Percentiles rank a stretch among this genome's conserved stretches.
phyloP scores from a whole-genome alignment of 768 basidiomycete species.

The Suillus clintonianus region DNA sequence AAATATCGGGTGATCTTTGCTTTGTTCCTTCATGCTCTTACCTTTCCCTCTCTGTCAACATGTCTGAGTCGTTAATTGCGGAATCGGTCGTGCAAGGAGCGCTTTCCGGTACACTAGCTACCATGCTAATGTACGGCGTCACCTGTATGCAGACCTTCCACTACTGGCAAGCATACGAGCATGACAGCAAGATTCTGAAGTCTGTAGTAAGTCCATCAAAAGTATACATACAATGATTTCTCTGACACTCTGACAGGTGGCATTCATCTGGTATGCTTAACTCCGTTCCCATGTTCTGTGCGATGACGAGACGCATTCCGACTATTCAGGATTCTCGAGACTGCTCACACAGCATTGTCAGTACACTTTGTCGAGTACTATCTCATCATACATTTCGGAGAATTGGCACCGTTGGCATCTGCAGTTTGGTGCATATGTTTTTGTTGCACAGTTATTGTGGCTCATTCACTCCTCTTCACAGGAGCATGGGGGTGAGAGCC shows the following conservation, averaged over 20 bases:
- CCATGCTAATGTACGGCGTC: conserved; percentile 14
- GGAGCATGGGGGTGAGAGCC: conserved; percentile 11
- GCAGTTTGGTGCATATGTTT: conserved; percentile 17
- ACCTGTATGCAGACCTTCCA: conserved; percentile 18
- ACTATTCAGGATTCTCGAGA: conserved; percentile 14
- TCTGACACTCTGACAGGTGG: conserved; percentile 8
- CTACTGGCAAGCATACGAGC: conserved; percentile 8
- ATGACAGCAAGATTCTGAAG: conserved; percentile 8
- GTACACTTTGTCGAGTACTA: conserved; percentile 15
- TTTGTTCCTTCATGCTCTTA: neutral
- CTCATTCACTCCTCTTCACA: neutral
- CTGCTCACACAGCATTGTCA: conserved; percentile 12
- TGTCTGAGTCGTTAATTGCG: conserved; percentile 4
- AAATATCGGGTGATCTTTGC: neutral
- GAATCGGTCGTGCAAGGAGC: conserved; percentile 11
- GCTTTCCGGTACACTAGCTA: conserved; percentile 12
- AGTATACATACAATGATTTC: neutral
- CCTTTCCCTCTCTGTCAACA: neutral
- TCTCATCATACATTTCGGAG: conserved; percentile 13
- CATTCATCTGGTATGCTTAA: conserved; percentile 11
- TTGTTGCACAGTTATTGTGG: too few relatives aligned
- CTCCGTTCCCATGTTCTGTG: neutral
- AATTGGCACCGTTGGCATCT: neutral
- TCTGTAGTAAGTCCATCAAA: neutral
- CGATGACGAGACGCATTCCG: neutral